Percentiles rank a stretch among this genome's conserved stretches.
Evolutionary conservation across 768 basidiomycete genomes (phyloP).

Genomic region (Rhodotorula paludigena): DNA sequence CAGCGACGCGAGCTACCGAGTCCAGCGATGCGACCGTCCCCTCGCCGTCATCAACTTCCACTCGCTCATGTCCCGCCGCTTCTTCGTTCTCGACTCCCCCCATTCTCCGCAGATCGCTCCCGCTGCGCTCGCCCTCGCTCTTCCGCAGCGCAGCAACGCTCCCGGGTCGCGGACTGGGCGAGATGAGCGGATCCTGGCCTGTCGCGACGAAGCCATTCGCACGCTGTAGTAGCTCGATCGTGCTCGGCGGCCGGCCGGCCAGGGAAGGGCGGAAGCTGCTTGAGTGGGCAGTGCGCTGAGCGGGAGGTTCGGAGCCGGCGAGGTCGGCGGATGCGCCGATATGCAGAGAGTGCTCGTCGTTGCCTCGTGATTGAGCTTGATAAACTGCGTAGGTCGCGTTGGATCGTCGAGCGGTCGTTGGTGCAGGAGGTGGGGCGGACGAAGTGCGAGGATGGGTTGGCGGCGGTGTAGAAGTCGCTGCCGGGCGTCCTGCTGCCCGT

Average conservation of each 20-base stretch:
- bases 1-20: constrained; percentile 13
- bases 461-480: constrained; percentile 9
- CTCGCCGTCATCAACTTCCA: neutral
- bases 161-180: constrained; percentile 28
- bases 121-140: neutral
- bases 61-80: neutral
- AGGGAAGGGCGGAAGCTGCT: neutral
- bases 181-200: neutral
- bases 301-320: neutral
- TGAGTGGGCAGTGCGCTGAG: neutral
- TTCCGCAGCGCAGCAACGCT: constrained; percentile 24
- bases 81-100: neutral
- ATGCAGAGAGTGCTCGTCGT: no score
- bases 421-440: neutral
- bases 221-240: neutral
- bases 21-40: constrained; percentile 15
- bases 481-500: neutral
- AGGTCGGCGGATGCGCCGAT: neutral
- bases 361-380: neutral
- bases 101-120: neutral
- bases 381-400: neutral
- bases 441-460: neutral
- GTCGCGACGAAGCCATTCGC: neutral
- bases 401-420: neutral
- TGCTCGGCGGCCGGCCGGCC: neutral